Percentiles rank a stretch among this genome's conserved stretches.
phyloP scores from a whole-genome alignment of 1,284 basidiomycete species.

The Mycena citricolor region DNA sequence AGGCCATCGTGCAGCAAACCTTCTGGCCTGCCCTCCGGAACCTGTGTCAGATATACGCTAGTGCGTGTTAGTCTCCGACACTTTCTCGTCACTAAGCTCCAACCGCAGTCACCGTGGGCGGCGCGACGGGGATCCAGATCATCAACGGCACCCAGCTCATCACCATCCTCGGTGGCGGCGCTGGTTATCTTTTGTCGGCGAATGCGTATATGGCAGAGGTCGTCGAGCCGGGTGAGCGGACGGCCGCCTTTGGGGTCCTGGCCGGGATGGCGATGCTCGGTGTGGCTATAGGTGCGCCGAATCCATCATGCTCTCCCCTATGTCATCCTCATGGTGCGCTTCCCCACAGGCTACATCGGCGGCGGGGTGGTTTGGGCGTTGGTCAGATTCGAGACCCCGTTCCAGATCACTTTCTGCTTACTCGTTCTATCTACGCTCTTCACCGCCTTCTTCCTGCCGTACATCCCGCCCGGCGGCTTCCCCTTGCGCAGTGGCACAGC shows the following conservation, averaged over 20 bases:
- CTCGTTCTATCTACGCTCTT: slow-evolving; percentile 18
- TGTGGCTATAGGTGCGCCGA: slow-evolving; percentile 11
- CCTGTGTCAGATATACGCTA: slow-evolving; percentile 20
- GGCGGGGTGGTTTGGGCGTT: slow-evolving; percentile 14
- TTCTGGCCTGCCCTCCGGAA: slow-evolving; percentile 21
- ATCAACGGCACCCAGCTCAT: slow-evolving; percentile 19
- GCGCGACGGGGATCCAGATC: slow-evolving; percentile 16
- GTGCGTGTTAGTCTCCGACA: slow-evolving; percentile 8
- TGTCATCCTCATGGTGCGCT: too few species aligned
- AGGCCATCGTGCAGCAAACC: slow-evolving; percentile 18
- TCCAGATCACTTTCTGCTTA: slow-evolving; percentile 20
- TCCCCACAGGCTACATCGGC: slow-evolving; percentile 18
- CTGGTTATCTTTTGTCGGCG: slow-evolving; percentile 13
- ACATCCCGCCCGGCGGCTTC: slow-evolving; percentile 10
- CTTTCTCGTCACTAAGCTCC: too few species aligned
- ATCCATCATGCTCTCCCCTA: background rate
- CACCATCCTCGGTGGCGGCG: slow-evolving; percentile 18
- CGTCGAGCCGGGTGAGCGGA: slow-evolving; percentile 13
- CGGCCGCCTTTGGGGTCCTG: slow-evolving; percentile 19
- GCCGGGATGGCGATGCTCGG: slow-evolving; percentile 19
- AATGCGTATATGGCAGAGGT: slow-evolving; percentile 22
- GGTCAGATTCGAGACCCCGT: slow-evolving; percentile 15
- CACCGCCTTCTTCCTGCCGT: slow-evolving; percentile 13
- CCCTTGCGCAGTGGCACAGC: background rate
- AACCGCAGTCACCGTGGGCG: slow-evolving; percentile 10